Percentiles rank a stretch among this genome's conserved stretches.
These are phyloP conservation scores for Bipolaris sorokiniana DNA, from an alignment of 2,329 filamentous ascomycete genomes.

Conservation along the genomic window DNA sequence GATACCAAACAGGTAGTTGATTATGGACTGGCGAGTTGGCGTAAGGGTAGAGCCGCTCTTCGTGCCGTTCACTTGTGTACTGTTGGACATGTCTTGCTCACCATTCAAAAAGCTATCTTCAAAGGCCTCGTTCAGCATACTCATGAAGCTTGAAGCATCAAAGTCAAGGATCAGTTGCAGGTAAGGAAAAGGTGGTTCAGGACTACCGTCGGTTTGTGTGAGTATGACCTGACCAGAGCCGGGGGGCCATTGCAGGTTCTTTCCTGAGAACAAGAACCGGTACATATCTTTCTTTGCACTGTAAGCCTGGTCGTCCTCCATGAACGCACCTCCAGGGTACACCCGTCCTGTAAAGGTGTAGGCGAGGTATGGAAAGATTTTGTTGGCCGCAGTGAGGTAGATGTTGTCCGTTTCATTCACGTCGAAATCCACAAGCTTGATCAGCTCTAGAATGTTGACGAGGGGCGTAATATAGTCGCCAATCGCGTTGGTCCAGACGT, in stretches of 20 bases:
- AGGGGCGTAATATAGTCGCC: constrained; percentile 89
- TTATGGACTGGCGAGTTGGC: constrained; percentile 87
- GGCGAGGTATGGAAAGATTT: constrained; percentile 93
- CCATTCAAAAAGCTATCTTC: constrained; percentile 94
- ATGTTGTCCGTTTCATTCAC: constrained; percentile 65
- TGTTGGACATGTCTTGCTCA: constrained; percentile 67
- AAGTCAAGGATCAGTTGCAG: constrained; percentile 84
- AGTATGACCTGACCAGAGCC: constrained; percentile 65
- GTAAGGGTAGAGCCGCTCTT: constrained; percentile 42
- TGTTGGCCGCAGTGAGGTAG: constrained; percentile 75
- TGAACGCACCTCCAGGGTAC: constrained; percentile 83
- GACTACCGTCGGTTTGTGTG: constrained; percentile 60
- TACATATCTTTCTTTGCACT: constrained; percentile 89
- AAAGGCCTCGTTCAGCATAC: constrained; percentile 94
- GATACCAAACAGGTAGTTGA: constrained; percentile 88
- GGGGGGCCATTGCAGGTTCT: constrained; percentile 75
- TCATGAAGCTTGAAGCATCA: constrained; percentile 90
- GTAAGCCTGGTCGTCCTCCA: constrained; percentile 74
- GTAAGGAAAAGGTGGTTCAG: constrained; percentile 82
- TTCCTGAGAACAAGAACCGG: constrained; percentile 90
- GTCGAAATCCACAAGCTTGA: constrained; percentile 62
- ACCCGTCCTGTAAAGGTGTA: constrained; percentile 86
- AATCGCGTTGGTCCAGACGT: constrained; percentile 94
- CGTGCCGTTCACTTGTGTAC: constrained; percentile 59
- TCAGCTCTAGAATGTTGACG: constrained; percentile 76